Conservation (phyloP, 495 filamentous ascomycete species). For the Hypoxylon trugodes region DNA sequence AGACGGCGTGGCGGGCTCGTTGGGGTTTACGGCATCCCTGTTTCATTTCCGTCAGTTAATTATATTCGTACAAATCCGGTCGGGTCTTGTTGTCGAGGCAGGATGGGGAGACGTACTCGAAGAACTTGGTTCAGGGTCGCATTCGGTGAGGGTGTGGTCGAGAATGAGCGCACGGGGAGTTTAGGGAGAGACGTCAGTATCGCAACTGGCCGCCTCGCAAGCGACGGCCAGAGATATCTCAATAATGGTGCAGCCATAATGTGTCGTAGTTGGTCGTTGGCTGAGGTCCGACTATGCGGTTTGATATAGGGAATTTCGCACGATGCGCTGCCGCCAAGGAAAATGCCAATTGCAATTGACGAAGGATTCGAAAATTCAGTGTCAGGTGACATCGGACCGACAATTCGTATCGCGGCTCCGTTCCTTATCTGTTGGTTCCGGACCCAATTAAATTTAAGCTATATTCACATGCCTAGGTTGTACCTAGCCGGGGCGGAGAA, state of each 20-base stretch:
- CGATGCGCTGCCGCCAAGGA: background rate
- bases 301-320: background rate
- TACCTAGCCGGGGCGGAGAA: background rate
- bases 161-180: conserved; percentile 52
- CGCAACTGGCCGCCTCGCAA: conserved; percentile 26
- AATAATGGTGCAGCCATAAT: conserved; percentile 43
- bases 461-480: conserved; percentile 22
- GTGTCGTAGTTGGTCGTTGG: conserved; percentile 3
- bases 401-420: background rate
- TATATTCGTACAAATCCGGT: background rate
- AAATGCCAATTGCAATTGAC: conserved; percentile 20
- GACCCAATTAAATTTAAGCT: background rate
- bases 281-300: conserved; percentile 8
- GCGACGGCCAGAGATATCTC: conserved; percentile 38
- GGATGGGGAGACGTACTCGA: conserved; percentile 49
- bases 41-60: conserved; percentile 11
- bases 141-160: conserved; percentile 56
- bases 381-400: conserved; percentile 42
- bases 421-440: background rate
- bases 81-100: conserved; percentile 11
- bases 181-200: conserved; percentile 32
- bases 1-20: conserved; percentile 80
- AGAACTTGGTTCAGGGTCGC: conserved; percentile 71
- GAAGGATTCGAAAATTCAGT: conserved; percentile 18
- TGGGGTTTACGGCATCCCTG: conserved; percentile 80